A percentile compares a stretch with the other conserved stretches of the same genome.
Conservation (phyloP, 176 grass and related monocot species). For the Ampelocalamus luodianensis region DNA sequence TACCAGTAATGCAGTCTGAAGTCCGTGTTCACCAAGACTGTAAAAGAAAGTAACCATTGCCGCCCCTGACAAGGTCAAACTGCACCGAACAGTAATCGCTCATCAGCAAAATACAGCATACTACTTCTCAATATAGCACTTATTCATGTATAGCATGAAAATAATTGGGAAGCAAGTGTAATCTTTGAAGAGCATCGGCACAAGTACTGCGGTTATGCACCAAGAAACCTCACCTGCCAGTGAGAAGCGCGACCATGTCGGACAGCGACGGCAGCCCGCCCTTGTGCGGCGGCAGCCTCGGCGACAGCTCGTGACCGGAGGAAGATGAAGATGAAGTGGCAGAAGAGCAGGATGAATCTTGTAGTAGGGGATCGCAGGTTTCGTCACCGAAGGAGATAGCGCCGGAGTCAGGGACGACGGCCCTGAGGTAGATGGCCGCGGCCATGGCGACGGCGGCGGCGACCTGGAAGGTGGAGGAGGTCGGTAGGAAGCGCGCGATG, state of each 20-base stretch:
- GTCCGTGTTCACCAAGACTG: conserved; percentile 82
- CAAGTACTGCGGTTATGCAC: background rate
- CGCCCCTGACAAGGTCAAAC: conserved; percentile 63
- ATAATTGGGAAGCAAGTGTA: background rate
- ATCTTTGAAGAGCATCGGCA: background rate
- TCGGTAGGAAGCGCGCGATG: conserved; percentile 78
- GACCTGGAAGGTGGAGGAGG: conserved; percentile 79
- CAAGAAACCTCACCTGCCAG: conserved; percentile 54
- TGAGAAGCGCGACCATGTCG: conserved; percentile 72
- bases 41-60: conserved; percentile 75
- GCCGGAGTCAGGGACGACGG: conserved; percentile 63
- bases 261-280: conserved; percentile 56
- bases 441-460: conserved; percentile 53
- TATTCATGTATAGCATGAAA: background rate
- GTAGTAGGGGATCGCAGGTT: conserved; percentile 55
- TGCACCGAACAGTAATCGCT: conserved; percentile 21
- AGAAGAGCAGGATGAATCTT: conserved; percentile 29
- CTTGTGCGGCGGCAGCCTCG: conserved; percentile 46
- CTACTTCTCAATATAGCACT: background rate
- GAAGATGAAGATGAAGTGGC: conserved; percentile 42
- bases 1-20: conserved; percentile 81
- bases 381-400: conserved; percentile 53
- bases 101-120: background rate
- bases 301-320: conserved; percentile 44
- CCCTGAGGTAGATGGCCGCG: conserved; percentile 65